Base-by-base conservation (phyloP, 345 rosid species). In the Turnera subulata region DNA sequence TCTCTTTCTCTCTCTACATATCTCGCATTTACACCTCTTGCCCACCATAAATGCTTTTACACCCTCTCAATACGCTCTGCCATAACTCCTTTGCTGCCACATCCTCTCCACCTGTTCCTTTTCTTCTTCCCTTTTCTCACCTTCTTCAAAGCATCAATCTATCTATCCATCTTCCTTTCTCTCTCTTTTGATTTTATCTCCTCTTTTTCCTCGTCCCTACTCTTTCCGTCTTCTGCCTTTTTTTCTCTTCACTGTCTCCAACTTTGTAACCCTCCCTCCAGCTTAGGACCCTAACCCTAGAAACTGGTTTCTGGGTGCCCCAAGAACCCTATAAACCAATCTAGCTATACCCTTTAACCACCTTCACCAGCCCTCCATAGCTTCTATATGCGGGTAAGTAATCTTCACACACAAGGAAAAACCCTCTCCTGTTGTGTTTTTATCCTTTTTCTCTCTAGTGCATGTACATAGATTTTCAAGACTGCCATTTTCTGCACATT, bases 1-100 rank as follows among this genome's bases (percentile, higher is more conserved):
- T 43, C 46, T 59, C 48, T 8, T 35, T 49, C 51, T 53, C 50
- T 35, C 55, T 71, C 69, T 77, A 61, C 74, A 75, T 67, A 70
- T 44, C 64, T 63, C 38, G 76, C 80, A 80, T 72, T 79, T 53
- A 74, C 62, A 58, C 57, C 59, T 67, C 74, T 62, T 68, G 45
- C 72, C 65, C 59, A 35, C 77, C 86, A 88, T 88, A 77, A 91
- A 88, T 91, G 87, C 84, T 22, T 46, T 74, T 58, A 70, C 88
- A 85, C 77, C 88, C 71, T 70, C 89, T 88, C 88, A 46, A 73
- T 63, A 68, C 73, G 66, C 83, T 77, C 77, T 53, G 86, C 89
- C 86, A 75, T 86, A 73, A 89, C 89, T 89, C 80, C 78, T 68
- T 68, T 53, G 58, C 75, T 69, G 68, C 73, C 77, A 69, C 73